Evolutionary conservation across 352 stramenopile genomes (phyloP), one percentile per base, ranked within the genome.

Genomic region (Globisporangium middletonii): DNA sequence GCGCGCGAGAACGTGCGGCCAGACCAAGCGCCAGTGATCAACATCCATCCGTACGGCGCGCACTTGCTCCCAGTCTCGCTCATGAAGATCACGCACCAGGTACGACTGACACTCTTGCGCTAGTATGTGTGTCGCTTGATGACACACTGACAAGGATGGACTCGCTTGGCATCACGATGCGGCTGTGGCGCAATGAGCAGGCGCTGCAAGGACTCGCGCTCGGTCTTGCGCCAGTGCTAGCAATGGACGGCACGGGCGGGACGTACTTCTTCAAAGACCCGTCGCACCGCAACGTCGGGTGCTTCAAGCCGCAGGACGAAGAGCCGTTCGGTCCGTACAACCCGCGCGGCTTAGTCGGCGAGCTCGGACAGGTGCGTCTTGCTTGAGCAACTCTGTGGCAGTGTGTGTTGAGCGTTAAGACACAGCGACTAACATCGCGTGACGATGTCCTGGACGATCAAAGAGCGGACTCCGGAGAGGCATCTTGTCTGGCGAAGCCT

Each of bases 221-320:
- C 26, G 93, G 93, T 0, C 72, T 97, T 42, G 96, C 96, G 52
- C 95, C 95, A 2, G 84, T 94, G 12, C 69, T 98, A 6, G 86
- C 92, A 2, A 88, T 98, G 65, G 96, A 99, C 69, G 96, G 97
- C 57, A 98, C 90, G 0, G 96, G 97, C n/a, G 97, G 97, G 50
- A 98, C 95, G 16, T 99, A 99, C 77, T 99, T 99, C 68, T 83
- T 99, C 44, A 95, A 97, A 50, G 94, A 98, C 71, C 82, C 91
- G 4, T 77, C 80, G 7, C 97, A 98, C 60, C 87, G 86, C 63
- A 90, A 97, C 60, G 86, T 98, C 26, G 92, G 88, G 23, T 97
- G 97, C 28, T 99, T 99, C 71, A 99, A 99, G 60, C 96, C 97
- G 41, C 81, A 97, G 55, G 97, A 99, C 68, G 97, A 99, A 67